These are phyloP conservation scores for Leucocoprinus sp. DNA, from an alignment of 768 basidiomycete genomes.

Conservation along the genomic window DNA sequence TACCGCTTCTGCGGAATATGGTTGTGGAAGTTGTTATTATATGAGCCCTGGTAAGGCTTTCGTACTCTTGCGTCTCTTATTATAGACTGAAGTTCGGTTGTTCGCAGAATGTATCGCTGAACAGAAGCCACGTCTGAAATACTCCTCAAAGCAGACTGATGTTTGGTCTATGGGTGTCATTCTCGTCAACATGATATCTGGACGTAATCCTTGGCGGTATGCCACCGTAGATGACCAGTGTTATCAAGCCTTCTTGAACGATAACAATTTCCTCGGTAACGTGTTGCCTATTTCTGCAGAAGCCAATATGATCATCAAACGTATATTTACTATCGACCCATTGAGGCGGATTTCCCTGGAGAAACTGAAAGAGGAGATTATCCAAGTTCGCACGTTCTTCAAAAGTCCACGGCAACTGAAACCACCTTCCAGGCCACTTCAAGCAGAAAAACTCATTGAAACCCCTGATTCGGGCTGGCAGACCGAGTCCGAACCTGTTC, in stretches of 20 bases:
- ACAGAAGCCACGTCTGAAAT: conserved; percentile 31
- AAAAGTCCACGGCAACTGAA: background rate
- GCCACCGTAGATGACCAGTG: conserved; percentile 60
- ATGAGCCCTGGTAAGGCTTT: conserved; percentile 56
- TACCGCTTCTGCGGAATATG: conserved; percentile 37
- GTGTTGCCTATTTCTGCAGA: conserved; percentile 66
- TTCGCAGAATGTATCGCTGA: conserved; percentile 42
- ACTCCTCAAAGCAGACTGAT: conserved; percentile 59
- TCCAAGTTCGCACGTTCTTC: conserved; percentile 53
- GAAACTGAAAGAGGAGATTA: conserved; percentile 50
- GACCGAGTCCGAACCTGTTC: background rate
- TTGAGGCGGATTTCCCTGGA: conserved; percentile 50
- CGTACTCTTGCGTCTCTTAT: background rate
- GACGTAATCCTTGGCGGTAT: conserved; percentile 70
- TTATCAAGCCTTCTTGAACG: conserved; percentile 54
- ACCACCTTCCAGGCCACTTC: background rate
- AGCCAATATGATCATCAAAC: conserved; percentile 55
- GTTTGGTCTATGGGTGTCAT: conserved; percentile 76
- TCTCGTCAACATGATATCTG: conserved; percentile 74
- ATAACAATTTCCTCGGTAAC: conserved; percentile 54
- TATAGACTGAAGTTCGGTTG: conserved; percentile 8
- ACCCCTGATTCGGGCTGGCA: background rate
- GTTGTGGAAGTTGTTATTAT: conserved; percentile 54
- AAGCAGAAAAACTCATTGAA: background rate
- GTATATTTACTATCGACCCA: conserved; percentile 66